These are phyloP conservation scores for Boletus mariae DNA, from an alignment of 1,284 basidiomycete species.

Conservation along the genomic window DNA sequence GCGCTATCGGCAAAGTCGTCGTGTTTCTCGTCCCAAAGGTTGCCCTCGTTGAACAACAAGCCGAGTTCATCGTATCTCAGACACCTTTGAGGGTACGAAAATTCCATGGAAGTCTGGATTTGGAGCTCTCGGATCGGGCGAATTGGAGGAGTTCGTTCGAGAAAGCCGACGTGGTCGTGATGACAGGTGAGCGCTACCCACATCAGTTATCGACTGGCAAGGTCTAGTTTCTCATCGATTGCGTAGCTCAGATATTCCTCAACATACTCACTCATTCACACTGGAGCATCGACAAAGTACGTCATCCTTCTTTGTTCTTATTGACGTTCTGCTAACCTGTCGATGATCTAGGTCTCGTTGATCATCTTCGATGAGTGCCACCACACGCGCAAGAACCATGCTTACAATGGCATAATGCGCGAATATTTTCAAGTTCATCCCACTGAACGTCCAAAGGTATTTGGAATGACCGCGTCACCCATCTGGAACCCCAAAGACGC, in stretches of 20 bases:
- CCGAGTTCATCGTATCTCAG: constrained; percentile 60
- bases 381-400: constrained; percentile 74
- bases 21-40: constrained; percentile 82
- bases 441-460: constrained; percentile 66
- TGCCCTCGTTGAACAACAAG: constrained; percentile 78
- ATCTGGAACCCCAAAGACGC: constrained; percentile 74
- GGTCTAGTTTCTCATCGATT: neutral
- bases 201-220: neutral
- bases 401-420: constrained; percentile 77
- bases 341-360: constrained; percentile 54
- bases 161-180: constrained; percentile 70
- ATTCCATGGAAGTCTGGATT: constrained; percentile 64
- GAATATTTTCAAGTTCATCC: constrained; percentile 61
- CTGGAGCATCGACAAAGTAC: constrained; percentile 63
- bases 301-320: constrained; percentile 2
- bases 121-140: constrained; percentile 63
- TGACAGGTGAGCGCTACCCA: constrained; percentile 56
- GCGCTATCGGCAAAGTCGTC: constrained; percentile 48
- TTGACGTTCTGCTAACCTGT: constrained; percentile 1
- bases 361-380: constrained; percentile 84
- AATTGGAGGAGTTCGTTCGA: constrained; percentile 65
- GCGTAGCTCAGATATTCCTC: constrained; percentile 72
- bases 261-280: constrained; percentile 76
- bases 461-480: constrained; percentile 86
- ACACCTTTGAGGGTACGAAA: constrained; percentile 63